These are phyloP conservation scores for Irpex lacteus DNA, from an alignment of 1,284 basidiomycete species.

Conservation along the genomic window DNA sequence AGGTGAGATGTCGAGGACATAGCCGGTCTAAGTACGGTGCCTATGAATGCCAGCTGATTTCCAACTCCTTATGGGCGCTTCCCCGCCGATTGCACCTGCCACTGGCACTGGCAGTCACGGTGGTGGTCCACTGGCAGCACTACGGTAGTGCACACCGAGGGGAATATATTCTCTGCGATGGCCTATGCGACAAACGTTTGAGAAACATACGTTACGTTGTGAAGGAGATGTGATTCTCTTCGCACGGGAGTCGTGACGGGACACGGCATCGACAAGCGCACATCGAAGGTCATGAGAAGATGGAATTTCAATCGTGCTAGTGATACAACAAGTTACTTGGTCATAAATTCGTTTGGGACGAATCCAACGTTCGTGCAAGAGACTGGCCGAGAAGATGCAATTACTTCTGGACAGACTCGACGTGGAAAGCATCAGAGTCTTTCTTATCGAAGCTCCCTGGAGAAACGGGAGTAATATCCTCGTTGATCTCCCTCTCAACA, in stretches of 20 bases:
- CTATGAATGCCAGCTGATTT: not conserved
- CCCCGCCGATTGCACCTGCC: not conserved
- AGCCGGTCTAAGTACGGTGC: not conserved
- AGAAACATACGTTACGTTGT: too few relatives aligned
- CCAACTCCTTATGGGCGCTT: not conserved
- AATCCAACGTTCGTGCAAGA: too few relatives aligned
- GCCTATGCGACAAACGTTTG: too few relatives aligned
- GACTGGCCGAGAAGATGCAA: not conserved
- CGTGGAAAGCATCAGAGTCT: conserved; percentile 15
- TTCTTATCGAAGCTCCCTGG: conserved; percentile 8
- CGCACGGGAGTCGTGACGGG: too few relatives aligned
- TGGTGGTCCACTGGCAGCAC: too few relatives aligned
- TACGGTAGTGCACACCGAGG: too few relatives aligned
- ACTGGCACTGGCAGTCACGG: not conserved
- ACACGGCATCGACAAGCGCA: too few relatives aligned
- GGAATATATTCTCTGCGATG: too few relatives aligned
- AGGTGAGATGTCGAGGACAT: not conserved
- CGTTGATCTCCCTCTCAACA: conserved; percentile 39
- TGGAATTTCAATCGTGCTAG: not conserved
- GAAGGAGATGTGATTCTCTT: too few relatives aligned
- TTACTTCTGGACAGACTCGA: conserved; percentile 17
- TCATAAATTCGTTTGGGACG: not conserved
- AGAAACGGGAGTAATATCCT: conserved; percentile 15
- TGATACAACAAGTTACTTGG: not conserved
- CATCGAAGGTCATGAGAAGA: not conserved